Evolutionary conservation across 2,329 filamentous ascomycete genomes (phyloP).

Genomic region (Pleurostoma richardsiae): DNA sequence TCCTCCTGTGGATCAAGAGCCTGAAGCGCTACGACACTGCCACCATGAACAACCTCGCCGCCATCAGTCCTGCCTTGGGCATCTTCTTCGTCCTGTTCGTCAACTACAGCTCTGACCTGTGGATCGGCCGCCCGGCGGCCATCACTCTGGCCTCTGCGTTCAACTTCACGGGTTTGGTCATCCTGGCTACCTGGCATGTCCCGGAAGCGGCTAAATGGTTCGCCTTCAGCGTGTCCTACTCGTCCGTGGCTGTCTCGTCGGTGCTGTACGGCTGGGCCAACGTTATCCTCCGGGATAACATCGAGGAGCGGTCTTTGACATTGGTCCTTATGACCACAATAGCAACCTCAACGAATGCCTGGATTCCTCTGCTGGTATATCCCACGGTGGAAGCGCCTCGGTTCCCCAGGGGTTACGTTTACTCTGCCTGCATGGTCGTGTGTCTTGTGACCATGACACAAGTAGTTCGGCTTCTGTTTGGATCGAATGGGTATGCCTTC

Average conservation of each 20-base stretch:
- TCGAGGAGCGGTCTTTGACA: slow-evolving; percentile 41
- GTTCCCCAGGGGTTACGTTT: slow-evolving; percentile 33
- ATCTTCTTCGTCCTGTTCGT: slow-evolving; percentile 51
- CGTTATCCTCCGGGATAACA: slow-evolving; percentile 36
- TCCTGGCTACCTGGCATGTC: slow-evolving; percentile 52
- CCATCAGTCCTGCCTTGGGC: slow-evolving; percentile 47
- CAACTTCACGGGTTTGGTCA: slow-evolving; percentile 48
- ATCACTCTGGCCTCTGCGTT: slow-evolving; percentile 45
- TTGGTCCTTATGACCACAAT: slow-evolving; percentile 47
- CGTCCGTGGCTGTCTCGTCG: slow-evolving; percentile 45
- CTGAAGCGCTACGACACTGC: slow-evolving; percentile 39
- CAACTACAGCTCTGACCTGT: slow-evolving; percentile 49
- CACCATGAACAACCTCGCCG: slow-evolving; percentile 44
- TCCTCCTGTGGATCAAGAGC: slow-evolving; percentile 55
- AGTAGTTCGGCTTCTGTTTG: slow-evolving; percentile 3
- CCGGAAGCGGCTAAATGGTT: slow-evolving; percentile 52
- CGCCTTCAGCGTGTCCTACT: slow-evolving; percentile 43
- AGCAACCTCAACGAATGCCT: slow-evolving; percentile 49
- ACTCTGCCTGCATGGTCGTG: slow-evolving; percentile 5
- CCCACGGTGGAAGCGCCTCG: slow-evolving; percentile 35
- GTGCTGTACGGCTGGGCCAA: slow-evolving; percentile 54
- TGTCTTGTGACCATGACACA: slow-evolving; percentile 3
- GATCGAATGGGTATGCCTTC: slow-evolving; percentile 2
- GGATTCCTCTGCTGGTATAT: slow-evolving; percentile 49
- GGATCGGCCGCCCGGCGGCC: slow-evolving; percentile 45